Evolutionary conservation across 495 filamentous ascomycete species (phyloP).

Genomic region (Margaritispora aquatica): DNA sequence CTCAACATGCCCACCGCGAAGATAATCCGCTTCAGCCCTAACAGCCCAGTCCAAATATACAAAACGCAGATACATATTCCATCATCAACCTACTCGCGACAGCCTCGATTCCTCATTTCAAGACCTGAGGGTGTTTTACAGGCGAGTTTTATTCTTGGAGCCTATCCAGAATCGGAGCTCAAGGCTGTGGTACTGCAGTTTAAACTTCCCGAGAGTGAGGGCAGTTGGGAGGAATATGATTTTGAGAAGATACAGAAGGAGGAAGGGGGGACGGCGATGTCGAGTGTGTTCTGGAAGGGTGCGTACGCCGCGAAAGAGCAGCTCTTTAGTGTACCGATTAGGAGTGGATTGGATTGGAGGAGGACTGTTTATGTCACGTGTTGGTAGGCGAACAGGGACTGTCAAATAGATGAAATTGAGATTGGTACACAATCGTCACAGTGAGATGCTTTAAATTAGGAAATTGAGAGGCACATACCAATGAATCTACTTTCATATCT

Average conservation of each 20-base stretch:
- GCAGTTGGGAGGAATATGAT: not conserved
- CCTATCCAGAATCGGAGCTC: constrained; percentile 1
- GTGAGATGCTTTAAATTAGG: too few species aligned
- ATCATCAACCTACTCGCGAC: not conserved
- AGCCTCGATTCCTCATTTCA: not conserved
- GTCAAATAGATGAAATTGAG: not conserved
- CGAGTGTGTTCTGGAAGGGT: constrained; percentile 1
- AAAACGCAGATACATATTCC: not conserved
- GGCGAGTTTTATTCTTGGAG: not conserved
- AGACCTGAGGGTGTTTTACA: not conserved
- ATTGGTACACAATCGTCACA: not conserved
- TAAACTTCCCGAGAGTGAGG: not conserved
- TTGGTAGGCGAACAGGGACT: not conserved
- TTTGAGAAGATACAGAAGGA: not conserved
- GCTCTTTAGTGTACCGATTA: constrained; percentile 9
- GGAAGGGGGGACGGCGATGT: not conserved
- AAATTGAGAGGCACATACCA: too few species aligned
- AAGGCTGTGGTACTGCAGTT: constrained; percentile 1
- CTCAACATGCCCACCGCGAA: not conserved
- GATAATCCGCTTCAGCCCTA: constrained; percentile 1
- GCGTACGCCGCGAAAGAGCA: constrained; percentile 8
- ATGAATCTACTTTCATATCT: too few species aligned
- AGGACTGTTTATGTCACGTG: constrained; percentile 13
- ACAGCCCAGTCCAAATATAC: not conserved
- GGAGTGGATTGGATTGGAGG: constrained; percentile 13